Evolutionary conservation across 164 flowering plant genomes (phyloP), one percentile per base, ranked within the genome.

Genomic region (Chloranthus sessilifolius): DNA sequence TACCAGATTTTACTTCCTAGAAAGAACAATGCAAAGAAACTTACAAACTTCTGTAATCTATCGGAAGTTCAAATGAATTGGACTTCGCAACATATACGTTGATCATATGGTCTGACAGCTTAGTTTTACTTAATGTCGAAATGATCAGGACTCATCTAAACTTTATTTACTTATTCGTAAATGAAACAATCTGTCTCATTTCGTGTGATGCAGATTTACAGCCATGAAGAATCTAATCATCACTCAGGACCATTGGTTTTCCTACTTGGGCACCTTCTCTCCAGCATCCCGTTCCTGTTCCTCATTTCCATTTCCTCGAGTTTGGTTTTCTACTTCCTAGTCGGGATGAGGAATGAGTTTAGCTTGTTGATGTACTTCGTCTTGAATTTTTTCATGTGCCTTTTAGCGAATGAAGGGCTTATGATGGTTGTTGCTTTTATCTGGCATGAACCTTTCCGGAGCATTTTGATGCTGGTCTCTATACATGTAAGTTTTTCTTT

Each of bases 341-440:
- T 86, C 0, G 99, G 99, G 33, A 72, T 92, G 55, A 74, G 80
- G 29, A 79, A 89, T 28, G 88, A 94, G 48, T 89, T 94, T 72
- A 78, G 92, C 80, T 73, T 86, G 74, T 60, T 94, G 67, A 87
- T 89, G 95, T 94, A 94, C 70, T 94, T 94, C 56, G 85, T 83
- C 52, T 80, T 94, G 63, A 89, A 89, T 50, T 65, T 82, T 64
- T 89, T 94, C 78, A 74, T 67, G 79, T 81, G 92, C 76, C 90
- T 94, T 60, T 48, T 94, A 25, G 90, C 79, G 43, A 87, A 83
- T 47, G 99, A 94, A 72, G 99, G 97, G 29, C 72, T 94, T 31
- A 68, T 87, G 77, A 74, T 87, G 58, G 67, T 74, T 48, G 63
- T 83, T 53, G 76, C 86, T 43, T 63, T 81, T 48, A 52, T 85